phyloP scores from a whole-genome alignment of 345 rosid species.

The Orychophragmus violaceus region DNA sequence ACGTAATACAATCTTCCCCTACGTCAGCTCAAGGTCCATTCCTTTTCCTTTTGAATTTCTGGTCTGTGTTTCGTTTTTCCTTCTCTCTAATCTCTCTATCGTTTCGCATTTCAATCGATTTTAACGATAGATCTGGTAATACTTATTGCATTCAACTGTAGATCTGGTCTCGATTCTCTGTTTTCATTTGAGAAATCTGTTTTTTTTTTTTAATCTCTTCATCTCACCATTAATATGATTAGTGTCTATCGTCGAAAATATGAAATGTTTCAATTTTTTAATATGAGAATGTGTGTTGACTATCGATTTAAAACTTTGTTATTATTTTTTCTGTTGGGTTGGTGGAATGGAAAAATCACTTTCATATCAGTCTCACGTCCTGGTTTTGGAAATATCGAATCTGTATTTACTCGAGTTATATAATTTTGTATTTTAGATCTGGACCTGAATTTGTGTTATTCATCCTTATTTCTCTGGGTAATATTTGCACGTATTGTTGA shows the following conservation, averaged over 20 bases:
- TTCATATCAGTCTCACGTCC: neutral
- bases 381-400: neutral
- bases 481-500: neutral
- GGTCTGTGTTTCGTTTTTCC: neutral
- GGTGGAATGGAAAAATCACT: neutral
- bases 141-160: neutral
- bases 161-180: constrained; percentile 8
- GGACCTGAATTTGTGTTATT: neutral
- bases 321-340: neutral
- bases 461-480: neutral
- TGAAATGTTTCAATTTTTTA: neutral
- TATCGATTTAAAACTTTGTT: neutral
- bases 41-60: too few relatives aligned
- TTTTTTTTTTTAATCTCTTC: too few relatives aligned
- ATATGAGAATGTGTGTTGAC: neutral
- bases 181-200: neutral
- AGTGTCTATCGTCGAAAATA: neutral
- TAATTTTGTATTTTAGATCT: constrained; percentile 3
- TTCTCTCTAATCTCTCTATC: neutral
- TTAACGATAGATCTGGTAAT: neutral
- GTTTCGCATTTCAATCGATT: neutral
- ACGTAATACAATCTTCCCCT: constrained; percentile 6
- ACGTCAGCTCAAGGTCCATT: too few relatives aligned
- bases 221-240: neutral
- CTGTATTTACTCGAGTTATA: neutral